These are phyloP conservation scores for Moesziomyces aphidis DNA, from an alignment of 1,284 basidiomycete genomes.

Conservation along the genomic window DNA sequence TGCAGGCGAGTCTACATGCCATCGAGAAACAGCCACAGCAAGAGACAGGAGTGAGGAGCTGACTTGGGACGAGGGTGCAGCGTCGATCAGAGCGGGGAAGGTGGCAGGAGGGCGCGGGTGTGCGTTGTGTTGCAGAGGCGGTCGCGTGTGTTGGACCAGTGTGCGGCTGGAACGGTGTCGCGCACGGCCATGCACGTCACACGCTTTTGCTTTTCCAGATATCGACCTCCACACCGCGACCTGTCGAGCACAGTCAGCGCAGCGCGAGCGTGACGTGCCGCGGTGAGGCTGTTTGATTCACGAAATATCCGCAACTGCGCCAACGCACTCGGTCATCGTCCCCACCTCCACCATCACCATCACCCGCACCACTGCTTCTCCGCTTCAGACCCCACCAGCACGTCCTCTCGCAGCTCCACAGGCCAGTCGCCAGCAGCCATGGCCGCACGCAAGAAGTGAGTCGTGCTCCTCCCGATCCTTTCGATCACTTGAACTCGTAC, in stretches of 20 bases:
- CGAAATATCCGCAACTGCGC: not conserved
- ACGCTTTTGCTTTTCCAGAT: not conserved
- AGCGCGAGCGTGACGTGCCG: not conserved
- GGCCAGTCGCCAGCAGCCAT: constrained; percentile 1
- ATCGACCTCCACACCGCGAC: too few relatives aligned
- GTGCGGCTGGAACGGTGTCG: not conserved
- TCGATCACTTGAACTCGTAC: not conserved
- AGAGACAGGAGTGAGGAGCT: too few relatives aligned
- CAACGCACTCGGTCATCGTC: not conserved
- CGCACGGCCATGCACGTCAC: constrained; percentile 1
- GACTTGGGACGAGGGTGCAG: too few relatives aligned
- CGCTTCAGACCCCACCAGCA: not conserved
- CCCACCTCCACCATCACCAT: not conserved
- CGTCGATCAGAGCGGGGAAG: not conserved
- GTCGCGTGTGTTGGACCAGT: not conserved
- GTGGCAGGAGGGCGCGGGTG: not conserved
- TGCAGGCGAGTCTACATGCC: too few relatives aligned
- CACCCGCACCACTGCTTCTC: too few relatives aligned
- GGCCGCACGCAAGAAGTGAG: constrained; percentile 37
- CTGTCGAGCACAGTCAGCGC: not conserved
- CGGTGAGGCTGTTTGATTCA: not conserved
- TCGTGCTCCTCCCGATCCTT: not conserved
- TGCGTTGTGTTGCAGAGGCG: not conserved
- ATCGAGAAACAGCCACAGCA: too few relatives aligned
- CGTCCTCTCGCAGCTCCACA: too few relatives aligned